These are phyloP conservation scores for Trichoderma endophyticum DNA, from an alignment of 2,329 filamentous ascomycete species.

Conservation along the genomic window DNA sequence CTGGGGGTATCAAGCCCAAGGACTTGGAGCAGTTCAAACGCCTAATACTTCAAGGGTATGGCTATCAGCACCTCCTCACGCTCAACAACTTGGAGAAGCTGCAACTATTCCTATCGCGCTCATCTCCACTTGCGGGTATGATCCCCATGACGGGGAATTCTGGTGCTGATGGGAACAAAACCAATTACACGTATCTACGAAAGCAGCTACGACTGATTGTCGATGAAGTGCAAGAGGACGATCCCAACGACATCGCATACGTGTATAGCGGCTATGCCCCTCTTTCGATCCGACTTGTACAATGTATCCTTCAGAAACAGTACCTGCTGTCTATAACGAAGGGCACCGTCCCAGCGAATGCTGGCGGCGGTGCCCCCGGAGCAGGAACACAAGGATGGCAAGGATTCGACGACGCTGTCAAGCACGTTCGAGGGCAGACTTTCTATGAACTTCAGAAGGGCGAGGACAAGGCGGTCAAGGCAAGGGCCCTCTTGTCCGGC, in stretches of 20 bases:
- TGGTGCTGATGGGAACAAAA: slow-evolving; percentile 62
- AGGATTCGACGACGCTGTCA: slow-evolving; percentile 88
- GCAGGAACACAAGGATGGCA: slow-evolving; percentile 78
- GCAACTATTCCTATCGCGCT: slow-evolving; percentile 75
- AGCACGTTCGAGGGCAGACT: slow-evolving; percentile 80
- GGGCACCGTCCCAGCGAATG: slow-evolving; percentile 47
- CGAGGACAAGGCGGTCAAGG: slow-evolving; percentile 87
- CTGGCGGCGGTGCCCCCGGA: slow-evolving; percentile 36
- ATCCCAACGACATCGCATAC: slow-evolving; percentile 94
- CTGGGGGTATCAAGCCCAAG: slow-evolving; percentile 80
- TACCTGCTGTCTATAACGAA: slow-evolving; percentile 70
- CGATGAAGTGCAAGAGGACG: slow-evolving; percentile 93
- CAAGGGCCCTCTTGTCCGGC: slow-evolving; percentile 76
- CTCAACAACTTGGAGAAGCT: slow-evolving; percentile 85
- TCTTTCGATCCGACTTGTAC: slow-evolving; percentile 83
- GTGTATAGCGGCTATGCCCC: slow-evolving; percentile 97
- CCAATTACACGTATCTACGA: slow-evolving; percentile 85
- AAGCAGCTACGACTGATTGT: slow-evolving; percentile 86
- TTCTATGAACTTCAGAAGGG: slow-evolving; percentile 92
- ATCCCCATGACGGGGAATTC: slow-evolving; percentile 65
- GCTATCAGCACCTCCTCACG: slow-evolving; percentile 90
- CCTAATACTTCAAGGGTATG: slow-evolving; percentile 86
- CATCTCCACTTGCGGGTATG: slow-evolving; percentile 74
- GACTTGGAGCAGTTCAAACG: slow-evolving; percentile 89
- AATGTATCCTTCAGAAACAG: slow-evolving; percentile 89